Percentiles rank a stretch among this genome's conserved stretches.
Evolutionary conservation across 2,329 filamentous ascomycete species (phyloP).

Genomic region (Arthroderma uncinatum): DNA sequence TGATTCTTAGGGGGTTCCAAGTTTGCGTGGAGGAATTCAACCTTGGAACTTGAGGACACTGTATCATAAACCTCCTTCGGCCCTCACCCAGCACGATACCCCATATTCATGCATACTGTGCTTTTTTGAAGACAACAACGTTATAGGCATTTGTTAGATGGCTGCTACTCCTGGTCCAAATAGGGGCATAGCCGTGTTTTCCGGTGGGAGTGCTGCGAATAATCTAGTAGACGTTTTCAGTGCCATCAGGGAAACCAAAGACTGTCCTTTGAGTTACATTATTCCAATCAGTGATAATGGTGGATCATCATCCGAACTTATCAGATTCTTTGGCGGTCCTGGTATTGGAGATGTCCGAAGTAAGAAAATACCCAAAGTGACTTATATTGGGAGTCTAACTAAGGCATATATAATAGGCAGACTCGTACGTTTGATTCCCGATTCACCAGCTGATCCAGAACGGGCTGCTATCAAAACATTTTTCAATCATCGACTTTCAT

Average conservation of each 20-base stretch:
- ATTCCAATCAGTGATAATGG: constrained; percentile 96
- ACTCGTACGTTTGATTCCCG: constrained; percentile 79
- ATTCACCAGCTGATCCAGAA: constrained; percentile 48
- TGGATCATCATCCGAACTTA: constrained; percentile 84
- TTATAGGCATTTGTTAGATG: background rate
- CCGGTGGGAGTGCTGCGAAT: constrained; percentile 88
- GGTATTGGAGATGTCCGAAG: constrained; percentile 70
- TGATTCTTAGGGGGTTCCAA: background rate
- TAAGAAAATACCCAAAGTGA: constrained; percentile 29
- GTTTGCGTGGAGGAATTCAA: background rate
- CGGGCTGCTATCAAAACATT: constrained; percentile 65
- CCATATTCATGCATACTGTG: background rate
- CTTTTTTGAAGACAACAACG: background rate
- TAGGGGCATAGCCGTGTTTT: constrained; percentile 68
- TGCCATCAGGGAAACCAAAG: constrained; percentile 50
- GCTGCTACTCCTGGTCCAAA: constrained; percentile 12
- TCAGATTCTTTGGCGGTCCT: constrained; percentile 86
- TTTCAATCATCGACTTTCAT: constrained; percentile 76
- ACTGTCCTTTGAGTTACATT: constrained; percentile 64
- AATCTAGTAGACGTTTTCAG: constrained; percentile 85
- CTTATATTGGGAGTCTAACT: background rate
- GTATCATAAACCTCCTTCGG: background rate
- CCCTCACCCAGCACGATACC: background rate
- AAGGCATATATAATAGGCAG: constrained; percentile 48
- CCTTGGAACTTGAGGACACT: background rate